Evolutionary conservation across 306 rosid species (phyloP).

Genomic region (Albizia julibrissin): DNA sequence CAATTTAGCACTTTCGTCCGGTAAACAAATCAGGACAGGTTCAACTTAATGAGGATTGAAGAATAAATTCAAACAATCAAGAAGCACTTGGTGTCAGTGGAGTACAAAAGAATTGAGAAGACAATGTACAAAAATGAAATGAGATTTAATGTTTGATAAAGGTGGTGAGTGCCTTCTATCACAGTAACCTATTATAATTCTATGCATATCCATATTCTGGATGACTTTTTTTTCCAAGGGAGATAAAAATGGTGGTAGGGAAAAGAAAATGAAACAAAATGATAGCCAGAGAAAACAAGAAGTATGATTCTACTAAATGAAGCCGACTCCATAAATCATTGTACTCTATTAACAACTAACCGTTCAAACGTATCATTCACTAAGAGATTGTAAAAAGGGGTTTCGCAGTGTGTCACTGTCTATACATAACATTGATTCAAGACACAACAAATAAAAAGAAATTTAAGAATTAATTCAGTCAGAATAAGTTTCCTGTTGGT

Average conservation of each 20-base stretch:
- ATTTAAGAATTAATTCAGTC: too few species aligned
- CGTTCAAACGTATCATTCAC: too few species aligned
- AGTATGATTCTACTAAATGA: neutral
- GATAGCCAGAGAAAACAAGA: neutral
- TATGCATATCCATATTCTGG: neutral
- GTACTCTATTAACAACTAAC: too few species aligned
- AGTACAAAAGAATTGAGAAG: constrained; percentile 4
- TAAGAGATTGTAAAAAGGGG: too few species aligned
- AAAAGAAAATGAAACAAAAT: neutral
- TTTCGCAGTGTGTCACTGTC: too few species aligned
- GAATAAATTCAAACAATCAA: neutral
- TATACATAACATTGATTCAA: too few species aligned
- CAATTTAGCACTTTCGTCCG: neutral
- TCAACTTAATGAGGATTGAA: neutral
- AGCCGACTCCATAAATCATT: neutral
- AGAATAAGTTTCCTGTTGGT: too few species aligned
- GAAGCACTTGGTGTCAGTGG: neutral
- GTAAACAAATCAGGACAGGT: neutral
- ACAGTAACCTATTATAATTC: neutral
- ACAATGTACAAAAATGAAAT: too few species aligned
- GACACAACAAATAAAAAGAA: too few species aligned
- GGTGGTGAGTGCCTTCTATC: neutral
- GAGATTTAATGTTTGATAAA: too few species aligned
- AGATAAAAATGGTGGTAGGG: neutral
- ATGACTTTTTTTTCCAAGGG: neutral